Evolutionary conservation across 2,329 filamentous ascomycete species (phyloP).

Genomic region (Rhinocladiella mackenziei): DNA sequence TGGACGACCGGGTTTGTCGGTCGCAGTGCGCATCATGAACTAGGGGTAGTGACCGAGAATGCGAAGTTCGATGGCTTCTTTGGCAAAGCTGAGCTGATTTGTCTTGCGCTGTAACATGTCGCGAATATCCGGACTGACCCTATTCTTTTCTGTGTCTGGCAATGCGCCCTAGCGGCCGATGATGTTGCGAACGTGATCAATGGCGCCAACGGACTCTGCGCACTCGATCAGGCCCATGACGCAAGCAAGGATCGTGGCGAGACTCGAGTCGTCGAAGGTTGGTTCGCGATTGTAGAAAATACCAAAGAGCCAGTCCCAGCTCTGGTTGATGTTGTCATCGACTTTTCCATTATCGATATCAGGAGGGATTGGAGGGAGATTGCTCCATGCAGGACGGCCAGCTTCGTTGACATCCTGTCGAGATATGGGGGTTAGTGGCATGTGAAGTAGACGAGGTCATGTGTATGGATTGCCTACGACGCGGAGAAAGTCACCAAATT

Average conservation of each 20-base stretch:
- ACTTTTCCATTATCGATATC: conserved; percentile 38
- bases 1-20: conserved; percentile 38
- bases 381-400: conserved; percentile 30
- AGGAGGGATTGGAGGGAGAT: conserved; percentile 18
- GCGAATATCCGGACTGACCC: conserved; percentile 26
- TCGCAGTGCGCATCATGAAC: conserved; percentile 39
- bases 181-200: conserved; percentile 40
- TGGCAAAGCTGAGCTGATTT: conserved; percentile 27
- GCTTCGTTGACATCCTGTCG: conserved; percentile 35
- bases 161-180: conserved; percentile 34
- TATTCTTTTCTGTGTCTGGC: conserved; percentile 19
- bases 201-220: conserved; percentile 46
- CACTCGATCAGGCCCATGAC: conserved; percentile 43
- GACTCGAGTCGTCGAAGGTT: conserved; percentile 38
- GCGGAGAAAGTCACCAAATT: conserved; percentile 20
- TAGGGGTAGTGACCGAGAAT: conserved; percentile 32
- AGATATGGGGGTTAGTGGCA: conserved; percentile 1
- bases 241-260: conserved; percentile 40
- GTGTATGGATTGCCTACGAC: conserved; percentile 16
- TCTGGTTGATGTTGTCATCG: conserved; percentile 22
- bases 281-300: conserved; percentile 46
- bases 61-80: conserved; percentile 32
- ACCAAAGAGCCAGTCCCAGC: conserved; percentile 46
- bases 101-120: conserved; percentile 30
- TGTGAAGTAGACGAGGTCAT: not conserved